Evolutionary conservation across 805 yeast genomes (phyloP), one percentile per base, ranked within the genome.

Genomic region (Cyberlindnera xishuangbannaensis): DNA sequence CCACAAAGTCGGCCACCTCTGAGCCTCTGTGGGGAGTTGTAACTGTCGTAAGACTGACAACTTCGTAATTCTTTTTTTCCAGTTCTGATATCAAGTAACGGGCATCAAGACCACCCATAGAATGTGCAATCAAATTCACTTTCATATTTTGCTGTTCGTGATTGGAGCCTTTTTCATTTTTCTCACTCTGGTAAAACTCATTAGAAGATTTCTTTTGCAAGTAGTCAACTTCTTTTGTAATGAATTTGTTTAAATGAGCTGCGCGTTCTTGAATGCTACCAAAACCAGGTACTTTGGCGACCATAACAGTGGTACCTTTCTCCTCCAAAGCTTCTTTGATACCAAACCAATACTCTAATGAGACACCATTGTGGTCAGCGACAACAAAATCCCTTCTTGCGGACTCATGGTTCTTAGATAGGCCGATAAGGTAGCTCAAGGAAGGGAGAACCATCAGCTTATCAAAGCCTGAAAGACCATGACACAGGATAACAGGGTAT

Each of bases 21-120:
- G 94, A 76, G 1, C 97, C 97, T 34, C 69, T 73, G 59, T 87
- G 97, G 0, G 97, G 97, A 0, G 96, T 84, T 0, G 92, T 74
- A 0, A 87, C 67, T 0, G 97, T 87, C 1, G 96, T 86, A 18
- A 87, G 61, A 26, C 92, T 81, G 2, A 68, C 74, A 7, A 88
- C 81, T 44, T 74, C 61, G 45, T 74, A 79, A 27, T 67, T 58
- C 22, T 61, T 52, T 27, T 48, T 32, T 37, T 53, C 60, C 4
- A 82, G 52, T 30, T 70, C 62, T 1, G 83, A 68, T 2, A 86
- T 82, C 43, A 88, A 56, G 51, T 77, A 84, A 32, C 97, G 61
- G 21, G 87, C 74, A 51, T 88, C 96, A 19, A 87, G 60, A 0
- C 97, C 97, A 5, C 97, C 97, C 96, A 87, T 86, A 0, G 95